Base-by-base conservation (phyloP, 1,139 yeast genomes). In the Yamadazyma kanchanaburiensis region DNA sequence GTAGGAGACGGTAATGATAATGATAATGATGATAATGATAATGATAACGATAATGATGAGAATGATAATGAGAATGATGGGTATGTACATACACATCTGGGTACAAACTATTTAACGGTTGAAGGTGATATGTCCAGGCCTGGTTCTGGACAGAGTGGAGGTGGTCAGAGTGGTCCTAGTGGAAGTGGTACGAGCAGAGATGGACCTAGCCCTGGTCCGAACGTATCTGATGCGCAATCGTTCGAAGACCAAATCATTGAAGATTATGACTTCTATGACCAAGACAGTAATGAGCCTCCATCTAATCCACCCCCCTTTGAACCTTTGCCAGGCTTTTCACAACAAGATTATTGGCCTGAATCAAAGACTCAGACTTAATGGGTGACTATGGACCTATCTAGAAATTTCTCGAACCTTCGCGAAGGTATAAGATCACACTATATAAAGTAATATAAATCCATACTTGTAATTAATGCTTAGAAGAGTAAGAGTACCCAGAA, bases 261-360 rank as follows among this genome's bases (percentile, higher is more conserved):
- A 6, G 26, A 26, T 13, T 33, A 33, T 17, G 28, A 33, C 11
- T 20, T 30, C 12, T 25, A 28, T 17, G 16, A 19, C 16, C 28
- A 29, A 11, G 10, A 17, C 10, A 10, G 10, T 7, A 7, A 7
- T 17, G 20, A 17, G 7, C 10, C 10, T 10, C n/a, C n/a, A n/a
- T n/a, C n/a, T n/a, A n/a, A n/a, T 10, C 64, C 60, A 6, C 68
- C 68, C 7, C 54, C 60, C 2, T 61, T 62, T 39, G 51, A 49
- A 26, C 55, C 62, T 2, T 64, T 50, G 31, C 63, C 68, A 1
- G 68, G 68, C 6, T 61, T 52, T 36, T 37, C 34, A 12, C 25
- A 31, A 9, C 58, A 44, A 5, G 69, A 62, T 40, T 64, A 64
- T 39, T 63, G 66, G 65, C 58, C 55, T 20, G 60, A 60, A 11